phyloP scores from a whole-genome alignment of 1,284 basidiomycete species.

The Phellopilus nigrolimitatus region DNA sequence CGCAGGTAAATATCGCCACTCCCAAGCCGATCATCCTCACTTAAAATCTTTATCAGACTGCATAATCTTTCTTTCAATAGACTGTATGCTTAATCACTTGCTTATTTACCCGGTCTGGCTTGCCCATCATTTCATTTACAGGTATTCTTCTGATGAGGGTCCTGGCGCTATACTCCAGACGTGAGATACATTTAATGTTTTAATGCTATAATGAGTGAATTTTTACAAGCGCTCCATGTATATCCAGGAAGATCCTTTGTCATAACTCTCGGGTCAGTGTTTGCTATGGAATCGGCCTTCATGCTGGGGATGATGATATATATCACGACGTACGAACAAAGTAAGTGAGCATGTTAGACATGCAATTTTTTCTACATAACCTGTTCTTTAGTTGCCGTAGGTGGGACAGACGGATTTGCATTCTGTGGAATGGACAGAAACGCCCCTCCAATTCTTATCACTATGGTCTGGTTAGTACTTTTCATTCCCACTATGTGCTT shows the following conservation, averaged over 20 bases:
- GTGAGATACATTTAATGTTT: not conserved
- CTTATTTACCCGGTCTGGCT: not conserved
- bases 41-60: not conserved
- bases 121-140: not conserved
- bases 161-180: not conserved
- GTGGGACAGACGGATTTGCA: not conserved
- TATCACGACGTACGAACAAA: not conserved
- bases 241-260: not conserved
- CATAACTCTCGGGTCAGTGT: not conserved
- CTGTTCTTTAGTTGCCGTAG: not conserved
- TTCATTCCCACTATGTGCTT: not conserved
- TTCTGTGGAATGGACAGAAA: not conserved
- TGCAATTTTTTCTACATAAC: not conserved
- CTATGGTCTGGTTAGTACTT: not conserved
- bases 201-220: not conserved
- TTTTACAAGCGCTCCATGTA: not conserved
- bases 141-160: slow-evolving; percentile 6
- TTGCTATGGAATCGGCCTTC: not conserved
- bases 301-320: not conserved
- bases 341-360: not conserved
- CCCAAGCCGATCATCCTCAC: not conserved
- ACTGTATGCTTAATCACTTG: not conserved
- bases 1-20: not conserved
- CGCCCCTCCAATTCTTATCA: not conserved
- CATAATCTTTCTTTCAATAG: not conserved